Evolutionary conservation across 176 grass and related monocot genomes (phyloP), one percentile per base, ranked within the genome.

Genomic region (Triticum urartu): DNA sequence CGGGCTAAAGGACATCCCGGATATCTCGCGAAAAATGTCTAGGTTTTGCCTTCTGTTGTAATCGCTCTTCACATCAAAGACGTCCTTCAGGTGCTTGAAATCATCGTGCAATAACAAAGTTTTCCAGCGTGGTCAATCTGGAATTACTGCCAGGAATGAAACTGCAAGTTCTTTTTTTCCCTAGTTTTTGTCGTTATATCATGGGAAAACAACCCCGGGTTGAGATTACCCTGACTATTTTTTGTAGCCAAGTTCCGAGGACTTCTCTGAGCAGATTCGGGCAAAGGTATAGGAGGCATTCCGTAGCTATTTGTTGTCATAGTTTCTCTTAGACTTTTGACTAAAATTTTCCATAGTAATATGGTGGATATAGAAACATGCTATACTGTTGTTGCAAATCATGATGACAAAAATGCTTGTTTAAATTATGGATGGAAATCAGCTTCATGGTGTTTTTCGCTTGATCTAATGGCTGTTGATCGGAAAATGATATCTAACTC

Each of bases 1-100:
- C 0, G 90, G 92, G 61, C 92, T 96, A 56, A 99, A 96, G 13
- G 90, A 92, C 20, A 91, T 81, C 50, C 97, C 88, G 11, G 93
- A 93, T 82, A 99, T 91, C 83, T 99, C 97, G 26, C 94, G 94
- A 54, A 99, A 94, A 77, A 96, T 96, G 86, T 99, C 90, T 24
- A 99, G 67, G 77, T 99, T 92, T 77, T 99, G 94, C 36, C 86
- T 81, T 77, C 54, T 91, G 60, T 90, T 86, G 76, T 96, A 99
- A 35, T 90, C 92, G 20, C 89, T 91, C 83, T 65, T 74, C 20
- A 96, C 92, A 6, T 99, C 90, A 4, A 84, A 99, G 20, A 99
- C 58, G 48, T 99, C 52, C 86, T 98, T 52, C 86, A 87, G 66
- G 90, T 88, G 36, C 93, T 95, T 75, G 90, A 92, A 56, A 98